Evolutionary conservation across 148 eudicot species (phyloP).

Genomic region (Cornus florida): DNA sequence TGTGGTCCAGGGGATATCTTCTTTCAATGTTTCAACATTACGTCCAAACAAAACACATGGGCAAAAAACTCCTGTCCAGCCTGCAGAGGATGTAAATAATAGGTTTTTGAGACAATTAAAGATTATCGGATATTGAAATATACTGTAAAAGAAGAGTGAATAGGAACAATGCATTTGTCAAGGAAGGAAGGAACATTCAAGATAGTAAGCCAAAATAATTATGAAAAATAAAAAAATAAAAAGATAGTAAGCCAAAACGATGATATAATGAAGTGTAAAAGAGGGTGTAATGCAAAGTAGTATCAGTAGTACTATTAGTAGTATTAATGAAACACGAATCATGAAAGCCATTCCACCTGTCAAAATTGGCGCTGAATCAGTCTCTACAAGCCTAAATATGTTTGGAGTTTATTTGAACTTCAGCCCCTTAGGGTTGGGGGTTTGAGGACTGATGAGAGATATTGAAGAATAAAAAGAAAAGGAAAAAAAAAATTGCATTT

Average conservation of each 20-base stretch:
- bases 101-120: not conserved
- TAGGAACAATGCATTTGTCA: not conserved
- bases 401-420: too few species aligned
- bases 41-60: conserved; percentile 95
- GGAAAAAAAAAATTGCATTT: too few species aligned
- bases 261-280: not conserved
- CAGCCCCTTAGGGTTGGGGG: too few species aligned
- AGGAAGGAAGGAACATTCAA: not conserved
- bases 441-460: too few species aligned
- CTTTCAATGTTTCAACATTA: conserved; percentile 73
- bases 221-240: too few species aligned
- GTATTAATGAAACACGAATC: not conserved
- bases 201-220: not conserved
- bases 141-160: not conserved
- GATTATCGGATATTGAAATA: not conserved
- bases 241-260: not conserved
- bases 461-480: too few species aligned
- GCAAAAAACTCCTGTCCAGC: conserved; percentile 85
- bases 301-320: not conserved
- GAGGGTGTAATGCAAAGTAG: not conserved
- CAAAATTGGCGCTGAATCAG: too few species aligned
- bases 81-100: conserved; percentile 30
- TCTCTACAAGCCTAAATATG: too few species aligned
- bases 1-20: conserved; percentile 70
- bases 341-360: too few species aligned